A percentile compares a stretch with the other conserved stretches of the same genome.
These are phyloP conservation scores for Stentor roeselii DNA, from an alignment of 73 alveolate genomes.

Conservation along the genomic window DNA sequence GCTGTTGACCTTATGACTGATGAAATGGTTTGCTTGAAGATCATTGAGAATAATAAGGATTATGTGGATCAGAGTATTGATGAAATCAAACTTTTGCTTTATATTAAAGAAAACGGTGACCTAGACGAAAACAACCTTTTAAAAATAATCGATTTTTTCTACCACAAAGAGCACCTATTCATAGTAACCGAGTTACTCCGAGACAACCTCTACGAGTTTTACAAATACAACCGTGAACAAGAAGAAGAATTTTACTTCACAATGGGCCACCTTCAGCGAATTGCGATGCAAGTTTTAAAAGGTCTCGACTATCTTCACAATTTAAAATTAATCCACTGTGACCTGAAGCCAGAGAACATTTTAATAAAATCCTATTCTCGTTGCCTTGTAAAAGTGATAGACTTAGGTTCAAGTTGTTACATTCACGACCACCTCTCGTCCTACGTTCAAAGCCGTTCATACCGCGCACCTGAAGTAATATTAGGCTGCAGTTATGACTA, in stretches of 20 bases:
- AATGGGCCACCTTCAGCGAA: slow-evolving; percentile 72
- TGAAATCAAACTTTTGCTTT: slow-evolving; percentile 97
- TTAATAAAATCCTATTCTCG: slow-evolving; percentile 69
- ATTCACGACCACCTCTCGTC: slow-evolving; percentile 56
- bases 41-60: slow-evolving; percentile 97
- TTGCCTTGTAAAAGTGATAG: slow-evolving; percentile 71
- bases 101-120: slow-evolving; percentile 94
- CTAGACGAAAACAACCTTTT: slow-evolving; percentile 87
- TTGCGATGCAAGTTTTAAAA: slow-evolving; percentile 63
- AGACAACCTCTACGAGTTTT: slow-evolving; percentile 96
- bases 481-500: slow-evolving; percentile 89
- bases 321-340: slow-evolving; percentile 81
- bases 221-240: slow-evolving; percentile 83
- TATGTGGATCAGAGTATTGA: slow-evolving; percentile 97
- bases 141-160: slow-evolving; percentile 79
- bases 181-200: slow-evolving; percentile 93
- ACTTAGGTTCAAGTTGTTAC: slow-evolving; percentile 41
- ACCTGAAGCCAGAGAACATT: slow-evolving; percentile 91
- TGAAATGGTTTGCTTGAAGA: slow-evolving; percentile 93
- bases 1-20: slow-evolving; percentile 88
- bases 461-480: slow-evolving; percentile 95
- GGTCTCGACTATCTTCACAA: slow-evolving; percentile 77
- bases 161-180: slow-evolving; percentile 96
- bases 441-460: slow-evolving; percentile 63
- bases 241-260: slow-evolving; percentile 87